phyloP scores from a whole-genome alignment of 208 protist genomes.

The Giardia duodenalis region DNA sequence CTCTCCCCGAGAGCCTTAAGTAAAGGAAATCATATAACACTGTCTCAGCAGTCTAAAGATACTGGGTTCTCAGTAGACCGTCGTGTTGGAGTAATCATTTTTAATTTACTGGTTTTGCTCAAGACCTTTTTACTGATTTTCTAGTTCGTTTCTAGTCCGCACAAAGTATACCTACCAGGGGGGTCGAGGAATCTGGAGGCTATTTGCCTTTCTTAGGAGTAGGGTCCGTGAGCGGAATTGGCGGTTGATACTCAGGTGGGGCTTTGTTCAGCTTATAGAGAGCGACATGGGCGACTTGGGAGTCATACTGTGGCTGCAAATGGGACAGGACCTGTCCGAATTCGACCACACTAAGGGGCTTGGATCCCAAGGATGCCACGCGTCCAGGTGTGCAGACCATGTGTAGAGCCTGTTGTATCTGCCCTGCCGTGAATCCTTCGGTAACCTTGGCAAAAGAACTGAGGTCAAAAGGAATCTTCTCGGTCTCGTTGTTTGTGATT shows the following conservation, averaged over 20 bases:
- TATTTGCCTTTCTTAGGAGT: too few species aligned
- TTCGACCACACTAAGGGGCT: background rate
- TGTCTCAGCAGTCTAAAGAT: too few species aligned
- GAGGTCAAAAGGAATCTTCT: background rate
- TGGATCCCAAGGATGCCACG: background rate
- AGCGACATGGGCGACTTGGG: background rate
- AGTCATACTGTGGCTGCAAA: background rate
- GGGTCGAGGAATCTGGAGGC: too few species aligned
- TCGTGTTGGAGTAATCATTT: too few species aligned
- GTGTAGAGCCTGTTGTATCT: background rate
- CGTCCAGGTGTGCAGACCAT: background rate
- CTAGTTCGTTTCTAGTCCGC: too few species aligned
- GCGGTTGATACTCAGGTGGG: background rate
- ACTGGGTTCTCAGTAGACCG: too few species aligned
- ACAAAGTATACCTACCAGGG: too few species aligned
- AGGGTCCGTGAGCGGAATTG: background rate
- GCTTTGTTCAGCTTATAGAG: background rate
- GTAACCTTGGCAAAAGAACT: background rate
- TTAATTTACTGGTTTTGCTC: too few species aligned
- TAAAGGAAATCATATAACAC: too few species aligned
- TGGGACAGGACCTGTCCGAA: background rate
- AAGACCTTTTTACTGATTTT: too few species aligned
- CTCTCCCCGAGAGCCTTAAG: too few species aligned
- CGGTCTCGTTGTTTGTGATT: background rate
- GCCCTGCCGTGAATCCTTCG: constrained; percentile 1